These are phyloP conservation scores for Candida verbasci DNA, from an alignment of 805 yeast species.

Conservation along the genomic window DNA sequence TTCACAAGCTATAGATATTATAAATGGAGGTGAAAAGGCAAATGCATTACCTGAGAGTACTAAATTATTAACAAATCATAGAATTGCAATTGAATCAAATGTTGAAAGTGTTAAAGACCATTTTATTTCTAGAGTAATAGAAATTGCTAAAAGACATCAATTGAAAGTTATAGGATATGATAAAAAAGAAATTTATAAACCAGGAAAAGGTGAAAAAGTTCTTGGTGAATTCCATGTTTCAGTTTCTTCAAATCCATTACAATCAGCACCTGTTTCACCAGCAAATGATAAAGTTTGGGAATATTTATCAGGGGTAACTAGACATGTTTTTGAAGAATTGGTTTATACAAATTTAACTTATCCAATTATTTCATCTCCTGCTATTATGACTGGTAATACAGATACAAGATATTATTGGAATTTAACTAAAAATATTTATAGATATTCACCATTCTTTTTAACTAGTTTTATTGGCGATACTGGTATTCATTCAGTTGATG, in stretches of 20 bases:
- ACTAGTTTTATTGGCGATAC: slow-evolving; percentile 27
- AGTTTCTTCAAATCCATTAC: slow-evolving; percentile 19
- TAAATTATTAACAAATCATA: slow-evolving; percentile 29
- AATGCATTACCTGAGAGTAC: slow-evolving; percentile 38
- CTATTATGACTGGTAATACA: slow-evolving; percentile 64
- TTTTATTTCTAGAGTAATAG: slow-evolving; percentile 20
- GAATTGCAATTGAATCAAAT: slow-evolving; percentile 29
- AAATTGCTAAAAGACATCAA: slow-evolving; percentile 23
- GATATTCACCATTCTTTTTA: slow-evolving; percentile 49
- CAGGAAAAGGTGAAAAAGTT: slow-evolving; percentile 13
- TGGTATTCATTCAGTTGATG: slow-evolving; percentile 62
- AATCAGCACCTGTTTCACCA: slow-evolving; percentile 47
- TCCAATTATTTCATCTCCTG: slow-evolving; percentile 48
- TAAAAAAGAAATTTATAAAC: slow-evolving; percentile 13
- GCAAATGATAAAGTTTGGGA: slow-evolving; percentile 35
- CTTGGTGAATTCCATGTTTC: slow-evolving; percentile 12
- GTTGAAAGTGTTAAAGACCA: slow-evolving; percentile 19
- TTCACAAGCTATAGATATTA: slow-evolving; percentile 35
- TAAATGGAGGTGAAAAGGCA: slow-evolving; percentile 36
- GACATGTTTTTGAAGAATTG: slow-evolving; percentile 45
- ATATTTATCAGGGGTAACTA: slow-evolving; percentile 38
- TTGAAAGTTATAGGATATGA: slow-evolving; percentile 35
- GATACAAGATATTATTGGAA: slow-evolving; percentile 67
- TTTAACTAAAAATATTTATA: slow-evolving; percentile 55
- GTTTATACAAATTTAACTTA: slow-evolving; percentile 28